Evolutionary conservation across 208 protist species (phyloP).

Genomic region (Crithidia bombi): DNA sequence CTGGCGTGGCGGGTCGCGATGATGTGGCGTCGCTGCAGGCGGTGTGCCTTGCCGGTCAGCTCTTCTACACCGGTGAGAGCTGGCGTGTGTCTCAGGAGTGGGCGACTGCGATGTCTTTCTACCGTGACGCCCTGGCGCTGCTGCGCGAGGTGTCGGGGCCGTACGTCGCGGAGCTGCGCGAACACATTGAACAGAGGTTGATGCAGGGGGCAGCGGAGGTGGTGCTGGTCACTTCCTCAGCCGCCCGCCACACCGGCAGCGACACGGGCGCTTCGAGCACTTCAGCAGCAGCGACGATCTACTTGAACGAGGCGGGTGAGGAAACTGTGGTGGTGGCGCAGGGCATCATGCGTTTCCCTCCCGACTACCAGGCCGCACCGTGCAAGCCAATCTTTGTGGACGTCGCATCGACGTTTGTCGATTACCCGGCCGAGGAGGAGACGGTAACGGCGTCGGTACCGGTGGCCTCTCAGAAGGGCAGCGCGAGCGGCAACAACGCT

Average conservation of each 20-base stretch:
- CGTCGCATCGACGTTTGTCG: slow-evolving; percentile 78
- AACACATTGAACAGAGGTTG: slow-evolving; percentile 43
- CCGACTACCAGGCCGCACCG: slow-evolving; percentile 75
- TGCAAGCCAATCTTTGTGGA: slow-evolving; percentile 89
- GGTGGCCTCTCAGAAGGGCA: not conserved
- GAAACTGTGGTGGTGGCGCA: slow-evolving; percentile 53
- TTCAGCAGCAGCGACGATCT: slow-evolving; percentile 2
- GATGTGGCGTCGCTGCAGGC: slow-evolving; percentile 58
- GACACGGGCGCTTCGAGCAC: too few species aligned
- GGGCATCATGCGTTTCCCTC: slow-evolving; percentile 77
- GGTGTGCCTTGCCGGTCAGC: slow-evolving; percentile 57
- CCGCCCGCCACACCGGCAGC: too few species aligned
- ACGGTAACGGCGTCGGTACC: not conserved
- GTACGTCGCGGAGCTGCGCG: slow-evolving; percentile 38
- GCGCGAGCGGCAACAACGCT: not conserved
- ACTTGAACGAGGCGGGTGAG: slow-evolving; percentile 47
- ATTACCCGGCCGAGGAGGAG: slow-evolving; percentile 46
- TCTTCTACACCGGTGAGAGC: slow-evolving; percentile 74
- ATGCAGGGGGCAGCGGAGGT: slow-evolving; percentile 47
- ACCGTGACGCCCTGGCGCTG: slow-evolving; percentile 47
- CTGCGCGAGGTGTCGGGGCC: slow-evolving; percentile 31
- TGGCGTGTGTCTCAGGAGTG: slow-evolving; percentile 56
- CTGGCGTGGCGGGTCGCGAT: slow-evolving; percentile 61
- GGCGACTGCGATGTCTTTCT: slow-evolving; percentile 41
- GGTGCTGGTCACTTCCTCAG: slow-evolving; percentile 30